phyloP scores from a whole-genome alignment of 169 alveolate species.

The Besnoitia besnoiti region DNA sequence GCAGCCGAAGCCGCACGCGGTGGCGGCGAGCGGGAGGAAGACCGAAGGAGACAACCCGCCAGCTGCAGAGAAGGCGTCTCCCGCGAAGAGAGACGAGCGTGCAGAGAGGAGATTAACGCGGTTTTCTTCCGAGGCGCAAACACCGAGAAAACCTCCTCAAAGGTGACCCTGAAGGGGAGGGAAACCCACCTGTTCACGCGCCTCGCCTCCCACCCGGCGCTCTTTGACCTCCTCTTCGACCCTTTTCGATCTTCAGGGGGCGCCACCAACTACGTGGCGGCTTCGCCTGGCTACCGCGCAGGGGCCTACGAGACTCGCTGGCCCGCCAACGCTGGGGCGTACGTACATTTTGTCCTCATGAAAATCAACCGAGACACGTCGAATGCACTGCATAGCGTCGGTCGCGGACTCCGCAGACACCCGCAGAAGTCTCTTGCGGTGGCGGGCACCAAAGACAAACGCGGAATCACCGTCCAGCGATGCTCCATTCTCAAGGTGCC shows the following conservation, averaged over 20 bases:
- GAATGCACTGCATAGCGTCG: background rate
- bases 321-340: conserved; percentile 9
- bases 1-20: background rate
- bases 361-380: conserved; percentile 40
- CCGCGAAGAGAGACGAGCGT: background rate
- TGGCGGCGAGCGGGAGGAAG: background rate
- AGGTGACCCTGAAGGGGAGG: background rate
- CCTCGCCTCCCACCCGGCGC: background rate
- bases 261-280: background rate
- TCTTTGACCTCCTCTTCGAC: background rate
- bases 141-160: background rate
- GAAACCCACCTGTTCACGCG: background rate
- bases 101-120: background rate
- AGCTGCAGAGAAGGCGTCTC: background rate
- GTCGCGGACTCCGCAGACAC: conserved; percentile 3
- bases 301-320: background rate
- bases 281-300: background rate
- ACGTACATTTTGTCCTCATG: conserved; percentile 24
- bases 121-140: background rate
- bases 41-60: background rate
- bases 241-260: background rate
- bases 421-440: background rate
- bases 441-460: conserved; percentile 64
- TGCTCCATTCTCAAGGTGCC: conserved; percentile 17
- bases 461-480: conserved; percentile 55